Evolutionary conservation across 2,329 filamentous ascomycete species (phyloP), one percentile per base, ranked within the genome.

Genomic region (Grosmannia penicillata): DNA sequence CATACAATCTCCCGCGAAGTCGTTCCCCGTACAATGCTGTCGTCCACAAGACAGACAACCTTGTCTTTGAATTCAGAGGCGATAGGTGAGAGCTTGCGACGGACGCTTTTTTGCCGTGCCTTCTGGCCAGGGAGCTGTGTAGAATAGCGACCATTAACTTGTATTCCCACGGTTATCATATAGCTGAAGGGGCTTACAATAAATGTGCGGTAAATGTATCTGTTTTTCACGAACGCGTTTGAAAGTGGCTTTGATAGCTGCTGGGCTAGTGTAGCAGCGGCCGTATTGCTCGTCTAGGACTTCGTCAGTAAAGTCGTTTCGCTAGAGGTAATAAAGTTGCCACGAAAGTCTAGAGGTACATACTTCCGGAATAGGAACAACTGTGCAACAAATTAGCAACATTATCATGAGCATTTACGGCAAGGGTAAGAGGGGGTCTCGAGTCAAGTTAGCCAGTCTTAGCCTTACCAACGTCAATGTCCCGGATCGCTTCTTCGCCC

Each of bases 11-110:
- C 82, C 34, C 78, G 75, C 9, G 80, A 55, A 4, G 84, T 93
- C 0, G 82, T 93, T 11, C 45, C 45, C 13, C 45, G 43, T 11
- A 47, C 45, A 39, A 47, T 47, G n/a, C 77, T 84, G 59, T 95
- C 89, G 49, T 95, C 89, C 2, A 95, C 82, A 1, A 96, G 64
- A 10, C 86, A 66, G 8, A 96, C 81, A 42, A 78, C 82, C 49
- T 81, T 78, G 47, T 72, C 83, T 41, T 77, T 67, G 58, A 95
- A 95, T 54, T 95, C 86, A 27, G 78, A 76, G 21, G 78, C 74
- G 59, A 95, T 93, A 17, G 87, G 75, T 43, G 82, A 89, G 28
- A 96, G 69, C 62, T 96, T 96, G 35, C 87, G 75, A 4, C 89
- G 78, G 9, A 96, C 85, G 48, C 84, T 81, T 60, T 89, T 89